Evolutionary conservation across 176 grass and related monocot species (phyloP).

Genomic region (Luzula sylvatica): DNA sequence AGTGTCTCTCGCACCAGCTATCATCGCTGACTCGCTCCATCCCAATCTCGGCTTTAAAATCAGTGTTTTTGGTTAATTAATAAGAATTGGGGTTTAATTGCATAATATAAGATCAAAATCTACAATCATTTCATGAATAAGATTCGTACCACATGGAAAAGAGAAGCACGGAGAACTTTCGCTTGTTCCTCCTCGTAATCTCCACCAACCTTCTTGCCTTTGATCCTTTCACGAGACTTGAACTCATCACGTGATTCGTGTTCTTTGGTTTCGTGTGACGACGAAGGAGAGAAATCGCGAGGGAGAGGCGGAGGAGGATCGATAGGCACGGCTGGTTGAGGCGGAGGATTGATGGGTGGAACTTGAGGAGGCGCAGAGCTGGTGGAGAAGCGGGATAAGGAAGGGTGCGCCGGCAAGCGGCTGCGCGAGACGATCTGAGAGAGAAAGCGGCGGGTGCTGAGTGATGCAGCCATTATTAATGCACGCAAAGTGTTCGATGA

Average conservation of each 20-base stretch:
- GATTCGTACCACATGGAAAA: slow-evolving; percentile 63
- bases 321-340: slow-evolving; percentile 8
- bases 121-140: background rate
- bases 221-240: slow-evolving; percentile 1
- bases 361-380: slow-evolving; percentile 13
- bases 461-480: slow-evolving; percentile 35
- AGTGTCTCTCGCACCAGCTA: slow-evolving; percentile 70
- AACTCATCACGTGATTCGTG: background rate
- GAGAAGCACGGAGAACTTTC: slow-evolving; percentile 65
- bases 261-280: background rate
- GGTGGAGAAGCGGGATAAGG: slow-evolving; percentile 17
- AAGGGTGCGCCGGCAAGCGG: background rate
- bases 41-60: slow-evolving; percentile 56
- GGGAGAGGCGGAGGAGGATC: slow-evolving; percentile 18
- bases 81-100: too few species aligned
- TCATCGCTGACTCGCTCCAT: slow-evolving; percentile 90
- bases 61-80: background rate
- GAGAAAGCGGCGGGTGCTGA: slow-evolving; percentile 43
- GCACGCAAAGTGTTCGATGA: slow-evolving; percentile 18
- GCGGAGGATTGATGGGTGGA: slow-evolving; percentile 20
- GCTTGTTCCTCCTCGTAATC: slow-evolving; percentile 71
- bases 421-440: slow-evolving; percentile 12
- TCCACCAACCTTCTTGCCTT: slow-evolving; percentile 16
- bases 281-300: slow-evolving; percentile 20
- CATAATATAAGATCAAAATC: background rate